A percentile compares a stretch with the other conserved stretches of the same genome.
Evolutionary conservation across 192 early-diverging fungal genomes (phyloP).

Genomic region (Backusella psychrophila): DNA sequence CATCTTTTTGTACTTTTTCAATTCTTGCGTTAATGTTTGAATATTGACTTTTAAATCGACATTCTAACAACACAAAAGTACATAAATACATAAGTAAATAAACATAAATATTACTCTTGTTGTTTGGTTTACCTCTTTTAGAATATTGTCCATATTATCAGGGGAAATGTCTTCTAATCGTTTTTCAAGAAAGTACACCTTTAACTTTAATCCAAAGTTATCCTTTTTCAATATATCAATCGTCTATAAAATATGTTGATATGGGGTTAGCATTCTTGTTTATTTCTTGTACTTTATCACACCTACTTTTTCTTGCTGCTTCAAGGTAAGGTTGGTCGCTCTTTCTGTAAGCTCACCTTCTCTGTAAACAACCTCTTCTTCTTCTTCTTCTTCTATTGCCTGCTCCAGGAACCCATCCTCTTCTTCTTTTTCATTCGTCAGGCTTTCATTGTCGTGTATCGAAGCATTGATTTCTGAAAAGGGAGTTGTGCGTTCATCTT

Average conservation of each 20-base stretch:
- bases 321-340: conserved; percentile 42
- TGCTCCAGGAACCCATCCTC: background rate
- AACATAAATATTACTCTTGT: too few relatives aligned
- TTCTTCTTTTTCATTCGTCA: background rate
- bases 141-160: conserved; percentile 49
- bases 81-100: background rate
- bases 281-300: background rate
- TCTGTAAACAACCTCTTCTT: background rate
- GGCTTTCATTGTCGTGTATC: background rate
- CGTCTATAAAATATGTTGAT: conserved; percentile 26
- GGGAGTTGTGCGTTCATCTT: background rate
- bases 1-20: conserved; percentile 48
- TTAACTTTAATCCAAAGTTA: conserved; percentile 53
- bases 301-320: conserved; percentile 50
- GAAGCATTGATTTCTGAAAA: background rate
- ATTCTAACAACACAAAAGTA: conserved; percentile 36
- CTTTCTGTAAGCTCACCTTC: background rate
- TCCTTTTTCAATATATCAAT: conserved; percentile 57
- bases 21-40: conserved; percentile 41
- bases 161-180: conserved; percentile 48
- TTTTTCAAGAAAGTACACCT: conserved; percentile 53
- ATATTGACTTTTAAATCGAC: conserved; percentile 48
- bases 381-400: background rate
- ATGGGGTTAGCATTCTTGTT: background rate
- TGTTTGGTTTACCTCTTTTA: conserved; percentile 44